These are phyloP conservation scores for Zoysia pacifica DNA, from an alignment of 176 grass and related monocot species.

Conservation along the genomic window DNA sequence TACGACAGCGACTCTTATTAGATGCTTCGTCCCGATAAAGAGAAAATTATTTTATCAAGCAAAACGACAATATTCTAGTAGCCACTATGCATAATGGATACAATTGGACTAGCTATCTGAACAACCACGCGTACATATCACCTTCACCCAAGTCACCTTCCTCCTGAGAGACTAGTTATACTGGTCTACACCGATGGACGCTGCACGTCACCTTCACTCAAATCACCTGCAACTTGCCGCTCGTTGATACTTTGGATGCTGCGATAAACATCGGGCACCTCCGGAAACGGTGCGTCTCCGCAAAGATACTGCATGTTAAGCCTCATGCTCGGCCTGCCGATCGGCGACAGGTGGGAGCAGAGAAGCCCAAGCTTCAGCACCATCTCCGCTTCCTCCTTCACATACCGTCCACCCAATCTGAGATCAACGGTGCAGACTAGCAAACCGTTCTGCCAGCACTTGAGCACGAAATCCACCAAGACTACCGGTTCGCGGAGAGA, in stretches of 20 bases:
- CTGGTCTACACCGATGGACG: not conserved
- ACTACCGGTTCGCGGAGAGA: not conserved
- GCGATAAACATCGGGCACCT: not conserved
- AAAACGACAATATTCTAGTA: no score
- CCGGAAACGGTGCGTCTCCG: not conserved
- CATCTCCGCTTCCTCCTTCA: not conserved
- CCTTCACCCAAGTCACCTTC: not conserved
- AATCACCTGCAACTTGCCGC: not conserved
- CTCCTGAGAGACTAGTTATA: constrained; percentile 7
- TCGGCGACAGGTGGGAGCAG: constrained; percentile 23
- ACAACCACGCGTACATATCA: not conserved
- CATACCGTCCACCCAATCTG: not conserved
- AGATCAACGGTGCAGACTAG: not conserved
- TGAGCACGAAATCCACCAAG: constrained; percentile 18
- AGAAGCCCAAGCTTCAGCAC: constrained; percentile 17
- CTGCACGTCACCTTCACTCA: not conserved
- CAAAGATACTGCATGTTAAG: constrained; percentile 39
- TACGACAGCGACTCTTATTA: no score
- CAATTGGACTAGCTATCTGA: not conserved
- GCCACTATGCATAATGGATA: no score
- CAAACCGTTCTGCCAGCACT: constrained; percentile 6
- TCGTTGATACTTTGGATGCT: not conserved
- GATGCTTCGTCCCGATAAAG: no score
- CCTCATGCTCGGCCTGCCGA: constrained; percentile 35
- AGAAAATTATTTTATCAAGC: no score